Conservation (phyloP, 106 monocot genomes). For the Dendrobium nobile region DNA sequence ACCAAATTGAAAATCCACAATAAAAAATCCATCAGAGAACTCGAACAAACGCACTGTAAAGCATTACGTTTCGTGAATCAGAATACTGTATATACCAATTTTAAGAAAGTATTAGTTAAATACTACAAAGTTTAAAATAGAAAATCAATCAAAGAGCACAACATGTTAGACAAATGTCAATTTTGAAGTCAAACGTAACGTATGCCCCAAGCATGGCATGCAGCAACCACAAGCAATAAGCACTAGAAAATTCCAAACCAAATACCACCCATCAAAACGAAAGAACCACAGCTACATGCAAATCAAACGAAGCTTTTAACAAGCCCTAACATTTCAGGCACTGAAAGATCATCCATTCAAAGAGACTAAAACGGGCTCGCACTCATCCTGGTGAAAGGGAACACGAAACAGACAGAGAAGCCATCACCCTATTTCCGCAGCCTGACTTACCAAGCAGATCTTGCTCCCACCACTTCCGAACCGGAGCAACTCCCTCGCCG, state of each 20-base stretch:
- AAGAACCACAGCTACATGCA: background rate
- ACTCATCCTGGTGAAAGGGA: background rate
- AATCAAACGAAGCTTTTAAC: background rate
- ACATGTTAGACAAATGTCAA: background rate
- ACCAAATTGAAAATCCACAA: background rate
- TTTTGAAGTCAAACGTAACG: background rate
- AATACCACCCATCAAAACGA: background rate
- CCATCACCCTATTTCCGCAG: background rate
- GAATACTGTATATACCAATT: background rate
- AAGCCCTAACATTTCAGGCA: background rate
- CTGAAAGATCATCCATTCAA: background rate
- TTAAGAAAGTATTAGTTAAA: background rate
- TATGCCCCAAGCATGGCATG: background rate
- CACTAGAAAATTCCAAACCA: background rate
- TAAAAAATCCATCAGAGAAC: background rate
- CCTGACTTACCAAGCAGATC: constrained; percentile 65
- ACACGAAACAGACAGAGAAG: background rate
- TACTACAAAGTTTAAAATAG: background rate
- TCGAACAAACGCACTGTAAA: background rate
- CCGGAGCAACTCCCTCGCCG: constrained; percentile 58
- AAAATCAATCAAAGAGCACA: background rate
- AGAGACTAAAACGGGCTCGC: background rate
- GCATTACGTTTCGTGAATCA: background rate
- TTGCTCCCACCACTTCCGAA: constrained; percentile 82
- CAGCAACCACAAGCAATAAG: background rate